These are phyloP conservation scores for Melanomma pulvis-pyrius DNA, from an alignment of 495 filamentous ascomycete species.

Conservation along the genomic window DNA sequence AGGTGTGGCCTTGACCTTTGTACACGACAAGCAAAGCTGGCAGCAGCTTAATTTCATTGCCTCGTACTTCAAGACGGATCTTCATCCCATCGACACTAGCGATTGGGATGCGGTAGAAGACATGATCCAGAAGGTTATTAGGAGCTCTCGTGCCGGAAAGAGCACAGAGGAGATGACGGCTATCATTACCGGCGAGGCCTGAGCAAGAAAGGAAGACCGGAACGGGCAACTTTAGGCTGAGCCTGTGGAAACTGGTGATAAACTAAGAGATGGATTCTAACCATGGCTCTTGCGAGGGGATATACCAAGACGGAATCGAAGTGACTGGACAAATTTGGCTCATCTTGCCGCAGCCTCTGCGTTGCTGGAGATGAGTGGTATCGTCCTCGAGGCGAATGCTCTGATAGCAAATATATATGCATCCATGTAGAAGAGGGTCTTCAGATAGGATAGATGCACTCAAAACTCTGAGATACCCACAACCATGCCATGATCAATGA, in stretches of 20 bases:
- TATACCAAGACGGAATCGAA: not conserved
- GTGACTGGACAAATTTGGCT: not conserved
- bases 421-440: not conserved
- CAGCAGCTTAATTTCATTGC: constrained; percentile 74
- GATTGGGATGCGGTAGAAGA: constrained; percentile 90
- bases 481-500: not conserved
- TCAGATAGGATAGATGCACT: not conserved
- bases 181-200: not conserved
- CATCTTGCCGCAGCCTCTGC: not conserved
- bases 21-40: constrained; percentile 78
- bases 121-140: constrained; percentile 79
- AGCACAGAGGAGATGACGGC: constrained; percentile 49
- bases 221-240: not conserved
- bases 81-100: constrained; percentile 55
- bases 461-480: not conserved
- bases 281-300: not conserved
- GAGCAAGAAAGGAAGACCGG: not conserved
- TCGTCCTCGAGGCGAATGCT: not conserved
- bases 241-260: not conserved
- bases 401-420: not conserved
- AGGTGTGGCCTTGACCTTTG: constrained; percentile 92
- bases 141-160: constrained; percentile 69
- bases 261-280: not conserved
- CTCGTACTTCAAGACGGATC: constrained; percentile 66
- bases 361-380: not conserved